Base-by-base conservation (phyloP, 1,139 yeast species). In the Pichia sp. region DNA sequence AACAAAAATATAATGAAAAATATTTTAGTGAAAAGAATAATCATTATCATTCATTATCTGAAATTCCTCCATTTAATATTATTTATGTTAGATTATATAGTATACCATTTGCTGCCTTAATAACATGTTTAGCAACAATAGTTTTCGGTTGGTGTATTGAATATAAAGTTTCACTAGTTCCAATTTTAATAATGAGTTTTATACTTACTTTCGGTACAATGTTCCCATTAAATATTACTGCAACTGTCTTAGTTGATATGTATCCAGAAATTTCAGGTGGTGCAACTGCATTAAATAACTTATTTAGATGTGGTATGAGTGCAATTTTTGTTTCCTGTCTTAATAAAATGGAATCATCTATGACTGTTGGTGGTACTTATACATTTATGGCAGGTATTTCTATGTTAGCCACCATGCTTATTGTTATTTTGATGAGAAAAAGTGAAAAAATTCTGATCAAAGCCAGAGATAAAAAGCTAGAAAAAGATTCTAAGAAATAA, bases 131-230 rank as follows among this genome's bases (percentile, higher is more conserved):
- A 4, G 70, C 77, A 0, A 61, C 73, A 4, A 51, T 79, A 1
- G 62, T 77, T 0, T 85, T 75, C 64, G 95, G 92, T 1, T 86
- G 95, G 95, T 73, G 85, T 41, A 54, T 85, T 5, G 67, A 75
- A 37, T 58, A 69, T 26, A 60, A 68, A 11, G 74, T 72, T 0
- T 70, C 70, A 37, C 63, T 81, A 32, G 75, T 81, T 0, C 76
- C 76, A 0, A 76, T 86, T 2, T 59, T 85, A 9, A 66, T 84
- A 2, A 68, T 74, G 41, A 68, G 80, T 8, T 80, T 76, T 40
- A 52, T 77, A 33, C 68, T 78, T 0, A 75, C 89, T 16, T 64
- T 69, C 47, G 73, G 78, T 6, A 67, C 78, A 7, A 72, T 78
- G 56, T 73, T 72, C 47, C 72, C 75, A 40, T 57, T 80, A 45